Evolutionary conservation across 768 basidiomycete species (phyloP), one percentile per base, ranked within the genome.

Genomic region (Xanthoconium purpureum): DNA sequence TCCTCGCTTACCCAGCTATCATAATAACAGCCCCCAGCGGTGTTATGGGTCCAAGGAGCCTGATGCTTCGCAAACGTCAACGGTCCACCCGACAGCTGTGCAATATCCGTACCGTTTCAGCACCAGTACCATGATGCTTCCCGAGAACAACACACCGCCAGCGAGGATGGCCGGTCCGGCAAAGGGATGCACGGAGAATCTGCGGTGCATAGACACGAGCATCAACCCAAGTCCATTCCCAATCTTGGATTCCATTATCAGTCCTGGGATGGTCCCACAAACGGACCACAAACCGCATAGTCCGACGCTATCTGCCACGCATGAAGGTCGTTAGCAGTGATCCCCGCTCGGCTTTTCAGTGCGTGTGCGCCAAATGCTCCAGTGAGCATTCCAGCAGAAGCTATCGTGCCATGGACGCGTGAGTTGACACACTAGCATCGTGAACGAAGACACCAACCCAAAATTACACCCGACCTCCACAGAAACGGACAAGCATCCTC

Each of bases 361-460:
- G 73, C 82, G 68, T 90, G 88, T 12, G 84, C 74, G 61, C 88
- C 88, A 68, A 89, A 88, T 45, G 87, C 88, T 9, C 85, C 85
- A 30, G 81, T 67, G 29, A 82, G 57, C 61, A 87, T 80, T 35
- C 88, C 87, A 45, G 68, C 49, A 12, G 79, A 68, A 30, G 74
- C 79, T 75, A 67, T 29, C n/a, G 40, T 51, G 32, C 33, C 32
- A 37, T 43, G 30, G 8, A 12, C 15, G 20, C 36, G 10, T 51
- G 44, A 56, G 56, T 40, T 3, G 15, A 47, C 35, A 55, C 18
- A n/a, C 20, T 17, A 13, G n/a, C 5, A 18, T 18, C 20, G 8
- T 18, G 11, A 32, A 47, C 18, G 11, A 40, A 36, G 29, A 42
- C 18, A 62, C 75, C 50, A 20, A 80, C 80, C 71, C 47, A 79